These are phyloP conservation scores for Fusarium coffeatum DNA, from an alignment of 2,329 filamentous ascomycete genomes.

Conservation along the genomic window DNA sequence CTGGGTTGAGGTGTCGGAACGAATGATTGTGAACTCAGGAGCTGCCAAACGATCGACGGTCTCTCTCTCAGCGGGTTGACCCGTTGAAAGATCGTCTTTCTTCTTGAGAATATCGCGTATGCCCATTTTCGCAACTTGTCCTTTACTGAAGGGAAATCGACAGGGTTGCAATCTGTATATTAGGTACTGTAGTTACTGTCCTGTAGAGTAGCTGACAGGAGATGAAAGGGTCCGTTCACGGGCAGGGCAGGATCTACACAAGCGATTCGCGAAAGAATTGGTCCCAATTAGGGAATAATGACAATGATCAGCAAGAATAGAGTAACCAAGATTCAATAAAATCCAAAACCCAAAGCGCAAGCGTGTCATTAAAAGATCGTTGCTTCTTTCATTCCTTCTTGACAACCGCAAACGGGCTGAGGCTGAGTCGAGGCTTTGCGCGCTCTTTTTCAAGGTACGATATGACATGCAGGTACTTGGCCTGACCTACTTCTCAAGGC, in stretches of 20 bases:
- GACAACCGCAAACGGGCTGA: slow-evolving; percentile 39
- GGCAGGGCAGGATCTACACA: slow-evolving; percentile 15
- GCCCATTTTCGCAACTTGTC: slow-evolving; percentile 55
- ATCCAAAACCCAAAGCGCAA: not conserved
- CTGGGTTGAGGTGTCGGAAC: slow-evolving; percentile 83
- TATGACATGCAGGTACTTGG: slow-evolving; percentile 4
- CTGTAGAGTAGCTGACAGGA: slow-evolving; percentile 2
- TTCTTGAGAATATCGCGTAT: slow-evolving; percentile 66
- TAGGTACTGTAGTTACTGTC: not conserved
- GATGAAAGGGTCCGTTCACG: slow-evolving; percentile 26
- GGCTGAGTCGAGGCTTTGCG: slow-evolving; percentile 46
- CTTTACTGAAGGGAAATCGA: slow-evolving; percentile 2
- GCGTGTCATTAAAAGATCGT: not conserved
- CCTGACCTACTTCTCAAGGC: not conserved
- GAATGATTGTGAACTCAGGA: slow-evolving; percentile 84
- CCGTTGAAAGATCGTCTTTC: slow-evolving; percentile 59
- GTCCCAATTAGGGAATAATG: slow-evolving; percentile 1
- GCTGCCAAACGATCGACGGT: slow-evolving; percentile 54
- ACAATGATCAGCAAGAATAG: not conserved
- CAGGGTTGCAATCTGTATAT: slow-evolving; percentile 8
- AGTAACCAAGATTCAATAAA: not conserved
- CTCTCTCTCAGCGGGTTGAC: slow-evolving; percentile 52
- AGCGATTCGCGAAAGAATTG: slow-evolving; percentile 23
- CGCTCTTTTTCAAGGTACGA: slow-evolving; percentile 13
- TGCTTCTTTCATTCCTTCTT: slow-evolving; percentile 17